Percentiles rank a stretch among this genome's conserved stretches.
Conservation (phyloP, 345 rosid genomes). For the Boechera divaricarpa region DNA sequence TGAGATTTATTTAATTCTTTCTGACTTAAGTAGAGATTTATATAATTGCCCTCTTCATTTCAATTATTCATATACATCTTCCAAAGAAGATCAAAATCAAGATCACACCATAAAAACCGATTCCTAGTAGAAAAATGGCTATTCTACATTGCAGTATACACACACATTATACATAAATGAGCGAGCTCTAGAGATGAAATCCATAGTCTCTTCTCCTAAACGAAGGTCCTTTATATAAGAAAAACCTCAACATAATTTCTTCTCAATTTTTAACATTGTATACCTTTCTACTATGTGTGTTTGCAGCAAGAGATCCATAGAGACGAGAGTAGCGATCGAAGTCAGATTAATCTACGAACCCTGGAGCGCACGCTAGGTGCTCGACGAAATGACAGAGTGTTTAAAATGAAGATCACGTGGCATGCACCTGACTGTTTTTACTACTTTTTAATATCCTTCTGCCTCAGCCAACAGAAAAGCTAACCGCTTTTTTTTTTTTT, state of each 20-base stretch:
- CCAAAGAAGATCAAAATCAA: not conserved
- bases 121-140: too few species aligned
- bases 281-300: not conserved
- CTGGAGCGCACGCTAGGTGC: not conserved
- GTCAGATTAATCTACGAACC: not conserved
- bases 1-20: not conserved
- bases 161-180: too few species aligned
- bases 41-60: not conserved
- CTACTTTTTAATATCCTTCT: not conserved
- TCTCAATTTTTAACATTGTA: too few species aligned
- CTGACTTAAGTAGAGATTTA: not conserved
- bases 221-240: too few species aligned
- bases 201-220: not conserved
- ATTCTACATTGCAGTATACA: too few species aligned
- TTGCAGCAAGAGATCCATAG: not conserved
- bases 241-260: too few species aligned
- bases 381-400: not conserved
- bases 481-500: too few species aligned
- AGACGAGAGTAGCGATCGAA: not conserved
- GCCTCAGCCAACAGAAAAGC: not conserved
- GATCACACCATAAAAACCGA: not conserved
- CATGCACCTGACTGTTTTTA: not conserved
- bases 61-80: not conserved
- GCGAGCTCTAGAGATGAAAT: too few species aligned
- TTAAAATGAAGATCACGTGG: not conserved